Evolutionary conservation across 2,329 filamentous ascomycete species (phyloP), one percentile per base, ranked within the genome.

Genomic region (Phaeosphaeriaceae sp.): DNA sequence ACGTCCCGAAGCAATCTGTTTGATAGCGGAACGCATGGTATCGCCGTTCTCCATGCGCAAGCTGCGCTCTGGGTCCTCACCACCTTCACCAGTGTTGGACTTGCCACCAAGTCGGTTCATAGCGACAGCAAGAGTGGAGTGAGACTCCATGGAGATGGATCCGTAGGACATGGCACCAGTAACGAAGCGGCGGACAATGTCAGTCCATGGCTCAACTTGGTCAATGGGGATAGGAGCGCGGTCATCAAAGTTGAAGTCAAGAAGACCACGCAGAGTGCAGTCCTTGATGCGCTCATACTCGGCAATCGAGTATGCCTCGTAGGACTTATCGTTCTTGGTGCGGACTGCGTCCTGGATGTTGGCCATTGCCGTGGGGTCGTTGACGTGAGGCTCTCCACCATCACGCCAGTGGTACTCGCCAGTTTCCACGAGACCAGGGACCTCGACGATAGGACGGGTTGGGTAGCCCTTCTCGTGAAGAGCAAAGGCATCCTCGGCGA

Each of bases 391-490:
- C 81, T 98, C 93, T 53, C 94, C 94, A 71, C 94, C 94, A 77
- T 97, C 93, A 80, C 94, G 91, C 94, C 94, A 98, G 79, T 98
- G 94, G 81, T 98, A 98, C 79, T 98, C 94, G 65, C 94, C 94
- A 57, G 94, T 95, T 80, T 98, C 94, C 3, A 91, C 86, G 40
- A 98, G 88, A 65, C 92, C 93, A 62, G 90, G 88, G 59, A 96
- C 84, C 61, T 88, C 86, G 27, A 90, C 84, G 49, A 94, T 93
- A 72, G 89, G 84, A 54, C 91, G 89, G 21, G 90, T 90, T 27
- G 94, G 92, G 82, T 90, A 98, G 48, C 94, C 94, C 72, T 91
- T 92, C 81, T 97, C 94, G 77, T 98, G 94, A 80, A 97, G 91
- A 66, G 93, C 91, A 80, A 97, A 95, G 1, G 92, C 92, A 78